Base-by-base conservation (phyloP, 1,284 basidiomycete species). In the Xanthoconium separans region DNA sequence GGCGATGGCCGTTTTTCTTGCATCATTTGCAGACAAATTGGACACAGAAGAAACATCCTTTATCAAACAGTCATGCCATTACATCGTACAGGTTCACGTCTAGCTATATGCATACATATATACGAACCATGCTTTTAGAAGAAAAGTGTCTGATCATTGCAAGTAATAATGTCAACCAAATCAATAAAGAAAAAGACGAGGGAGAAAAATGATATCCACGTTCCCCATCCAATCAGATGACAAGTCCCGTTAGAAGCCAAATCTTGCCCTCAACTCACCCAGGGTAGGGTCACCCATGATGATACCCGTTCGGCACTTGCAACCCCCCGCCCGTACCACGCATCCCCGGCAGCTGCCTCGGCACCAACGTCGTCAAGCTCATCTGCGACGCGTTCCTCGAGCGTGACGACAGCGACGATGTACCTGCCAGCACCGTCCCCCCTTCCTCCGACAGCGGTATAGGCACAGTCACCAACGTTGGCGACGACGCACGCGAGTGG, bases 341-440 rank as follows among this genome's bases (percentile, higher is more conserved):
- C 60, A 73, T 75, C 31, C 76, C 62, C 2, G 74, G 68, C 11
- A 55, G 61, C 54, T 75, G 78, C 48, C 82, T 74, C 42, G 84
- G 77, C 39, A 75, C 70, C 50, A 80, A 63, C 42, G 73, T 76
- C 44, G 80, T 75, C 30, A 88, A 64, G 62, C 79, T 88, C 66
- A 83, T 77, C 65, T 84, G 79, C 2, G 85, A 88, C 8, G 77
- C 76, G 58, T 86, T 88, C 58, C 83, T 74, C 58, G 86, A 87
- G 27, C 85, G 79, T 49, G 81, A 71, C 6, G 69, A 69, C 51
- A 75, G 58, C 39, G 53, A 58, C 22, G 61, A 57, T 51, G 16
- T 16, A 34, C 33, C 15, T 11, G 33, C 55, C 36, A 50, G 27
- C 56, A 53, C 41, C 47, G 45, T 34, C 36, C 49, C 41, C 15